phyloP scores from a whole-genome alignment of 805 yeast genomes.

The Zygoascus ofunaensis region DNA sequence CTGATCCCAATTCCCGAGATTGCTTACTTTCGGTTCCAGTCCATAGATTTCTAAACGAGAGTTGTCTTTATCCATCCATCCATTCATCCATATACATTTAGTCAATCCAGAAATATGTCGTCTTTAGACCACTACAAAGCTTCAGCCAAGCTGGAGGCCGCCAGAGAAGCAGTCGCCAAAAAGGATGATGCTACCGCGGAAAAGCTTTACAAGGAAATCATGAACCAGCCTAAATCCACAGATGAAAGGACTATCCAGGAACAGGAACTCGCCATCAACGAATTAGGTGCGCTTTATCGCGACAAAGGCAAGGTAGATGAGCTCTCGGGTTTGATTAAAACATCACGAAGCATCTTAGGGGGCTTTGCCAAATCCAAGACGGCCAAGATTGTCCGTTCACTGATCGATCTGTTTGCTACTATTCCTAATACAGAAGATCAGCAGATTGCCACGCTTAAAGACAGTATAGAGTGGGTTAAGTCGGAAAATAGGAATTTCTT shows the following conservation, averaged over 20 bases:
- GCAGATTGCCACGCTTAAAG: slow-evolving; percentile 65
- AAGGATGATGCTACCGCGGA: slow-evolving; percentile 53
- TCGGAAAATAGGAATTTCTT: slow-evolving; percentile 76
- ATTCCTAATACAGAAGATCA: slow-evolving; percentile 54
- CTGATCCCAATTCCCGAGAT: too few species aligned
- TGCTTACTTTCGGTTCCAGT: too few species aligned
- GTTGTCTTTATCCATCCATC: too few species aligned
- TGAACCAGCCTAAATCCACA: slow-evolving; percentile 21
- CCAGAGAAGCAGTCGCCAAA: slow-evolving; percentile 47
- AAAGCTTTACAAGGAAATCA: slow-evolving; percentile 42
- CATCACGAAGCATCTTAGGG: slow-evolving; percentile 62
- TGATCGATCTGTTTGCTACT: slow-evolving; percentile 67
- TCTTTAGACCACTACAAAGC: not conserved
- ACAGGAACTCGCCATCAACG: slow-evolving; percentile 63
- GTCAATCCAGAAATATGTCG: not conserved
- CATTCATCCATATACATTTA: too few species aligned
- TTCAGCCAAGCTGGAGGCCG: slow-evolving; percentile 37
- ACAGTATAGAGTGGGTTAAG: slow-evolving; percentile 80
- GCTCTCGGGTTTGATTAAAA: slow-evolving; percentile 52
- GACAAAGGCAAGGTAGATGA: slow-evolving; percentile 37
- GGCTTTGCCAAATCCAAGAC: slow-evolving; percentile 88
- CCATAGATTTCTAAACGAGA: too few species aligned
- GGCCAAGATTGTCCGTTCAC: slow-evolving; percentile 75
- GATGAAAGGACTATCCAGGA: slow-evolving; percentile 39
- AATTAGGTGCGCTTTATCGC: slow-evolving; percentile 66